These are phyloP conservation scores for Perkinsus olseni DNA, from an alignment of 169 alveolate species.

Conservation along the genomic window DNA sequence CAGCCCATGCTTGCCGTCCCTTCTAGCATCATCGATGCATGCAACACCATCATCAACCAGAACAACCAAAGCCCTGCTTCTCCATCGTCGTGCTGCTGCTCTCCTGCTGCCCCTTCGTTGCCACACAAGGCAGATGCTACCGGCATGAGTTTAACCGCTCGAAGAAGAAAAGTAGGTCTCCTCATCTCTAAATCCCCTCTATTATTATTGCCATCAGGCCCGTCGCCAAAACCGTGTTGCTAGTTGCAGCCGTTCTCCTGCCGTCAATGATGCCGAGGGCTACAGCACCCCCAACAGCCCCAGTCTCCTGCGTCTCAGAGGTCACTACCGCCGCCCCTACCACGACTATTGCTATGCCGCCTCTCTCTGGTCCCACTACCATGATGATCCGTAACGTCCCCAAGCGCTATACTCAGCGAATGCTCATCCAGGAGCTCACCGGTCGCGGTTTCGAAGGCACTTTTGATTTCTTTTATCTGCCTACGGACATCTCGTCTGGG, in stretches of 20 bases:
- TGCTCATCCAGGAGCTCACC: slow-evolving; percentile 39
- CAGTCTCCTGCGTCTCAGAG: not conserved
- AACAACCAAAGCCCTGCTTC: not conserved
- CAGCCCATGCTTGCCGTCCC: not conserved
- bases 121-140: not conserved
- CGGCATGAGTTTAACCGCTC: not conserved
- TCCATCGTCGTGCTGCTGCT: too few relatives aligned
- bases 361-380: slow-evolving; percentile 6
- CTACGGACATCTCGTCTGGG: not conserved
- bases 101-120: not conserved
- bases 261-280: not conserved
- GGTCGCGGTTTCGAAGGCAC: not conserved
- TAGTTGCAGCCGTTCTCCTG: not conserved
- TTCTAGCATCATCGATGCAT: not conserved
- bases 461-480: not conserved
- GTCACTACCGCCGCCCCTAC: not conserved
- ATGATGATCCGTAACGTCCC: slow-evolving; percentile 55
- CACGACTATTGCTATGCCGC: not conserved
- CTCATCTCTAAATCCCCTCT: not conserved
- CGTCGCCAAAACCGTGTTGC: not conserved
- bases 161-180: not conserved
- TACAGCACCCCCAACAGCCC: not conserved
- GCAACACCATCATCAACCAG: not conserved
- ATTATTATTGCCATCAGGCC: not conserved
- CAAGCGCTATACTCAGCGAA: slow-evolving; percentile 43